Evolutionary conservation across 2,329 filamentous ascomycete species (phyloP).

Genomic region (Aureobasidium namibiae): DNA sequence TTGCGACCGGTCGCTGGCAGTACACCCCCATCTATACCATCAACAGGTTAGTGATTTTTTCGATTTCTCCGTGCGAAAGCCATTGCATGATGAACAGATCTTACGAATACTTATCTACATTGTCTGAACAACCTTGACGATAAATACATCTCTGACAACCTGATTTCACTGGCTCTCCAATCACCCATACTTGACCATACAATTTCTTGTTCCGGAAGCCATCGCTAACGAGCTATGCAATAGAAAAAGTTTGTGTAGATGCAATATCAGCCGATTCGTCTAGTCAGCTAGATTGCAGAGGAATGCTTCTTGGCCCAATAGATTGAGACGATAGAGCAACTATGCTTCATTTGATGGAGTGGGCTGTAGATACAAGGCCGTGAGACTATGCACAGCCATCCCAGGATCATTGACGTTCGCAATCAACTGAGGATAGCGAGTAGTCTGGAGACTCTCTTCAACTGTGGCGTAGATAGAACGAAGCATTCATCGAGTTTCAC

Average conservation of each 20-base stretch:
- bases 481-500: too few species aligned
- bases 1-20: background rate
- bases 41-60: constrained; percentile 1
- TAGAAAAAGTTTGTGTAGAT: background rate
- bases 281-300: too few species aligned
- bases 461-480: background rate
- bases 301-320: too few species aligned
- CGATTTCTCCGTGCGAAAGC: constrained; percentile 26
- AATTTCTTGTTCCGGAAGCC: background rate
- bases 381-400: too few species aligned
- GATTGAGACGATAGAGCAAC: too few species aligned
- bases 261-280: too few species aligned
- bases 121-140: constrained; percentile 85
- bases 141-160: constrained; percentile 67
- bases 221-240: background rate
- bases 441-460: too few species aligned
- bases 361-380: too few species aligned
- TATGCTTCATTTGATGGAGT: too few species aligned
- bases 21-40: background rate
- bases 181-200: background rate
- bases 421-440: too few species aligned
- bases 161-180: constrained; percentile 47
- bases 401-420: too few species aligned
- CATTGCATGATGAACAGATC: constrained; percentile 67
- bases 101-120: constrained; percentile 99